Evolutionary conservation across 2,329 filamentous ascomycete species (phyloP).

Genomic region (Fusarium stilboides): DNA sequence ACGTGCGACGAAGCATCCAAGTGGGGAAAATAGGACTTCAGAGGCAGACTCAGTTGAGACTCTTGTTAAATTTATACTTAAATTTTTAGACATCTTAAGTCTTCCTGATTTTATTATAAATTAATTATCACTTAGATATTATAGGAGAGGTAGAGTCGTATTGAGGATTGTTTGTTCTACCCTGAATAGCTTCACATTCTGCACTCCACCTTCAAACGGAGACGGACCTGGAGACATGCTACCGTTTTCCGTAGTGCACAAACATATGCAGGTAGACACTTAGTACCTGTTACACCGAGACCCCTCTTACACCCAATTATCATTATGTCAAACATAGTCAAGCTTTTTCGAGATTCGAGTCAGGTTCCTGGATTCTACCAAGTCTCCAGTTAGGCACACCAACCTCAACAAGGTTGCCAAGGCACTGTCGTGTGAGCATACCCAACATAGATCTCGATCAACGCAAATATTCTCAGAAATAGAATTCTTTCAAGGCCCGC

Average conservation of each 20-base stretch:
- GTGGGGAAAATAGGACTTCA: no score
- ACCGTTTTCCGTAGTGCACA: neutral
- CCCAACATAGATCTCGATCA: conserved; percentile 33
- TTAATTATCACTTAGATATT: no score
- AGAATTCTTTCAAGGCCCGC: conserved; percentile 14
- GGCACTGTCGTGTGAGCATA: conserved; percentile 1
- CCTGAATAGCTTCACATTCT: no score
- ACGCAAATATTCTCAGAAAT: neutral
- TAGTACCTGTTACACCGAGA: neutral
- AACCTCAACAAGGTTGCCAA: conserved; percentile 14
- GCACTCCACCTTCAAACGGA: neutral
- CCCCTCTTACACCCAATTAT: neutral
- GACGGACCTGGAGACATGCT: neutral
- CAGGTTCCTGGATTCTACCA: conserved; percentile 2
- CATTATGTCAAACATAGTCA: neutral
- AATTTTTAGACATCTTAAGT: no score
- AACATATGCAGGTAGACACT: neutral
- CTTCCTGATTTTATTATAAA: no score
- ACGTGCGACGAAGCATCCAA: no score
- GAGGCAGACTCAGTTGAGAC: no score
- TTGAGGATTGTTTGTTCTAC: no score
- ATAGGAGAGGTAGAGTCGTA: no score
- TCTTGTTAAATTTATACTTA: no score
- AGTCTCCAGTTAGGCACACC: neutral
- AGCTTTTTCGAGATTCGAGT: conserved; percentile 1